Evolutionary conservation across 2,329 filamentous ascomycete genomes (phyloP), one percentile per base, ranked within the genome.

Genomic region (Trichoderma sp.): DNA sequence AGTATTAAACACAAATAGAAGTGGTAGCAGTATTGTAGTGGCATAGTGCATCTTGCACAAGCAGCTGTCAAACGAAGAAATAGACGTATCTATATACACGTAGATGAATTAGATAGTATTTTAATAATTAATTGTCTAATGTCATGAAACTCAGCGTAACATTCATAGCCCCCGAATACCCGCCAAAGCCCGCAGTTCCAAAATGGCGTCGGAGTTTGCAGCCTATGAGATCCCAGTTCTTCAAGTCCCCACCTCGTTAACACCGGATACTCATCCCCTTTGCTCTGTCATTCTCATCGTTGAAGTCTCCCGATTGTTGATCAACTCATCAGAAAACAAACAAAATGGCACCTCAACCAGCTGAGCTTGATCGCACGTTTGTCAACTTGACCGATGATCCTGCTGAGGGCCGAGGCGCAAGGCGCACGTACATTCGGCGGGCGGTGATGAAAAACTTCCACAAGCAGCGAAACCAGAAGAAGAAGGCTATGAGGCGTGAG

Each of bases 391-490:
- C 72, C 4, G 35, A 74, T 50, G 41, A 74, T 35, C 72, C 72
- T 24, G 72, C 63, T 0, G 33, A 62, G 14, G 72, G 72, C 18
- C 50, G 72, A 18, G 53, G 63, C 33, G 72, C 63, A 1, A 45
- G 72, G 33, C 72, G 72, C 53, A 68, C 56, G 14, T 74, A 74
- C n/a, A 50, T 74, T 27, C 72, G 72, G 3, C 72, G 64, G 6
- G 72, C 72, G 9, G 72, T 74, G 4, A 74, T 74, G 72, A 74
- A 60, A n/a, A 74, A 67, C 27, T 74, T 41, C 16, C 72, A 74
- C 60, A 60, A 68, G 24, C 63, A 35, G 11, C 72, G 72, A 27
- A 68, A 29, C n/a, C 72, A 74, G 27, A 64, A 45, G 33, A 60
- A 68, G 53, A 74, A 18, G 29, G 27, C 50, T 0, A 16, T 21